A percentile compares a stretch with the other conserved stretches of the same genome.
Evolutionary conservation across 2,329 filamentous ascomycete species (phyloP).

Genomic region (Neonectria ditissima): DNA sequence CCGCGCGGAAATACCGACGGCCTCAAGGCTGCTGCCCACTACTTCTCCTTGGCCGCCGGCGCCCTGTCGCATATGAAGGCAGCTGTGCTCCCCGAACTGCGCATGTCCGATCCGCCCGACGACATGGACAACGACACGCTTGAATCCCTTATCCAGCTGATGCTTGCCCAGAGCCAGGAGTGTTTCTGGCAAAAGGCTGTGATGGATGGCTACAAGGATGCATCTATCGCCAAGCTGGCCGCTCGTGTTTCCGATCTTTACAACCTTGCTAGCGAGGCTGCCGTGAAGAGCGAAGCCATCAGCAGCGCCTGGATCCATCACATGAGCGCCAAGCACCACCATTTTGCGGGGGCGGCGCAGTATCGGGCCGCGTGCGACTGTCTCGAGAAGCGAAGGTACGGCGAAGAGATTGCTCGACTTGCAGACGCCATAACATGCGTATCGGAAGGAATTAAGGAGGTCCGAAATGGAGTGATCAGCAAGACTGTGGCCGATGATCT

Average conservation of each 20-base stretch:
- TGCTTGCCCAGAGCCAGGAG: conserved; percentile 94
- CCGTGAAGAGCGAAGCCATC: conserved; percentile 88
- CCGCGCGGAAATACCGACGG: conserved; percentile 84
- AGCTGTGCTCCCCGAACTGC: conserved; percentile 83
- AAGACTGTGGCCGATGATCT: conserved; percentile 85
- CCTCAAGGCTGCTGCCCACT: conserved; percentile 87
- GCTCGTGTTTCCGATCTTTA: conserved; percentile 93
- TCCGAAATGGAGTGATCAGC: conserved; percentile 78
- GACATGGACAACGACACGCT: conserved; percentile 95
- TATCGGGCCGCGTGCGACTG: conserved; percentile 92
- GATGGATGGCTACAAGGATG: conserved; percentile 92
- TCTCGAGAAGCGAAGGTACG: conserved; percentile 92
- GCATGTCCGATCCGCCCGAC: conserved; percentile 84
- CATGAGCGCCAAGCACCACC: conserved; percentile 95
- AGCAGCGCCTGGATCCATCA: conserved; percentile 98
- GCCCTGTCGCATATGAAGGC: conserved; percentile 83
- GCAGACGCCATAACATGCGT: conserved; percentile 85
- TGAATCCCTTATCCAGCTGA: conserved; percentile 83
- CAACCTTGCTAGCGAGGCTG: conserved; percentile 83
- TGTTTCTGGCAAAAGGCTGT: conserved; percentile 99
- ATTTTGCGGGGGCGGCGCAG: conserved; percentile 95
- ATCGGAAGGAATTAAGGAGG: conserved; percentile 87
- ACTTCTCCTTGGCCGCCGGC: conserved; percentile 89
- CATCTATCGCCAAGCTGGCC: conserved; percentile 89
- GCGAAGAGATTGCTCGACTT: conserved; percentile 91